Evolutionary conservation across 306 rosid species (phyloP).

Genomic region (barrel medic (Medicago truncatula)): MtrunA17r5.0-ANR NC_053044.1:46489001-46489500

Average conservation of each 20-base stretch:
- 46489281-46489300: conserved; percentile 84
- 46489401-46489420: conserved; percentile 8
- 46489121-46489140: conserved; percentile 97
- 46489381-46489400: conserved; percentile 13
- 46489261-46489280: conserved; percentile 72
- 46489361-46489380: conserved; percentile 9
- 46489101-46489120: conserved; percentile 90
- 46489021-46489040: conserved; percentile 35
- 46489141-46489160: conserved; percentile 60
- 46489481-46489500: conserved; percentile 91
- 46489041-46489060: conserved; percentile 51
- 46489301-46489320: conserved; percentile 79
- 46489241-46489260: conserved; percentile 80
- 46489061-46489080: conserved; percentile 99
- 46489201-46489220: conserved; percentile 59
- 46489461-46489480: conserved; percentile 77
- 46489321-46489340: conserved; percentile 29
- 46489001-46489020: conserved; percentile 35
- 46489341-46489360: conserved; percentile 10
- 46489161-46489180: conserved; percentile 9
- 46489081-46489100: conserved; percentile 98
- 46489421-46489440: conserved; percentile 25
- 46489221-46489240: conserved; percentile 90
- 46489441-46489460: conserved; percentile 31
- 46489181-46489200: conserved; percentile 40